Conservation (phyloP, 345 rosid species). For the Triadica sebifera region DNA sequence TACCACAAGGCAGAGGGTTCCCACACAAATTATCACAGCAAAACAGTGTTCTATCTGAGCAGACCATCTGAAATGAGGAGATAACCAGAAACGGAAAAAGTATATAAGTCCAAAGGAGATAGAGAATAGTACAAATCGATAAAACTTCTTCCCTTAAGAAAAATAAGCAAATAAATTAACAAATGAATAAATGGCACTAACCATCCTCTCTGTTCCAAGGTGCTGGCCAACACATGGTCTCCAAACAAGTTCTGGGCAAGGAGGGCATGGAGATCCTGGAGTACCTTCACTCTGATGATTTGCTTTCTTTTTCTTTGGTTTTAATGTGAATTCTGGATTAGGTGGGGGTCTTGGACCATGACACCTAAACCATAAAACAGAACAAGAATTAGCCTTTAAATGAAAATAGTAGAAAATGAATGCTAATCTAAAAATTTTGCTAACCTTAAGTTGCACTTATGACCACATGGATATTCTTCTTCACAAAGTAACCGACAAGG, state of each 20-base stretch:
- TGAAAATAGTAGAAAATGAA: not conserved
- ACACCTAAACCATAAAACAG: slow-evolving; percentile 49
- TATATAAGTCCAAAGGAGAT: not conserved
- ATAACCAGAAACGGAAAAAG: not conserved
- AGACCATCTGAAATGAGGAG: slow-evolving; percentile 61
- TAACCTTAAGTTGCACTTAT: slow-evolving; percentile 79
- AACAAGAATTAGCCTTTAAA: slow-evolving; percentile 9
- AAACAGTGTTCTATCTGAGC: slow-evolving; percentile 61
- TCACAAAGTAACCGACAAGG: slow-evolving; percentile 70
- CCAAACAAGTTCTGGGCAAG: slow-evolving; percentile 88
- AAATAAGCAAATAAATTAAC: not conserved
- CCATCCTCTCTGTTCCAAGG: slow-evolving; percentile 81
- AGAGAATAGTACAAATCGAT: not conserved
- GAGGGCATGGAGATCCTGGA: slow-evolving; percentile 84
- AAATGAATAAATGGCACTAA: slow-evolving; percentile 26
- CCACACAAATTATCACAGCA: slow-evolving; percentile 91
- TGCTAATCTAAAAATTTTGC: not conserved
- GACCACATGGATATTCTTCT: slow-evolving; percentile 85
- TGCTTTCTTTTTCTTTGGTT: slow-evolving; percentile 76
- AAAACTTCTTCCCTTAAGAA: not conserved
- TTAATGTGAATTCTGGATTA: slow-evolving; percentile 71
- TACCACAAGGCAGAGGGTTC: slow-evolving; percentile 83
- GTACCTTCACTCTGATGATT: slow-evolving; percentile 51
- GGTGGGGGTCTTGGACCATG: slow-evolving; percentile 91
- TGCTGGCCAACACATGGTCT: slow-evolving; percentile 83